Base-by-base conservation (phyloP, 257 asterid species). In the Datura wrightii region DNA sequence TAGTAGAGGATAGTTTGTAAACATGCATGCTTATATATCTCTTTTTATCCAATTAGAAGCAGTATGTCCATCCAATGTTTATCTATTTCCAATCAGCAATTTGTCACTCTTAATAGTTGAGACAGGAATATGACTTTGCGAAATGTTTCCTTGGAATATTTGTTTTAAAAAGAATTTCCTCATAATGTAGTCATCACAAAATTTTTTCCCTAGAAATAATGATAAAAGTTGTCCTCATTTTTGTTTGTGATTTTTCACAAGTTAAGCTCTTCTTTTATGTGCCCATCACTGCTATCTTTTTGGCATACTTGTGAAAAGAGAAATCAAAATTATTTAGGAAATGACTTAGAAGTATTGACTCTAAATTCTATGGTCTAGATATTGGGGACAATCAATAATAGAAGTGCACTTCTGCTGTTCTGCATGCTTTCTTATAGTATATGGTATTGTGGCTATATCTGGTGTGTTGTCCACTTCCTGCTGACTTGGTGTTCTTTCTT, bases 301-400 rank as follows among this genome's bases (percentile, higher is more conserved):
- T 71, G 80, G 80, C n/a, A 71, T 10, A 19, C 39, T 71, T 69
- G 53, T 39, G 56, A 42, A 44, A 71, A 56, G 79, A n/a, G 18
- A 71, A 71, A 44, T n/a, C 56, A 18, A 8, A 46, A n/a, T 44
- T 44, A 18, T 44, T 18, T n/a, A 44, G 79, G 1, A 50, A 71
- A 42, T 44, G 79, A 2, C 56, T 70, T 70, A 70, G 79, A 71
- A 18, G 53, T n/a, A 71, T 19, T 44, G 53, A 70, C 10, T 42
- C 9, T 5, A 44, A 71, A 9, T 44, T 44, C 18, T n/a, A 1
- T 44, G 1, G 56, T 71, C 39, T n/a, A 15, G 46, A 31, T 48
- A 52, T 34, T 78, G 82, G 82, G 63, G 48, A 31, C 15, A 78
- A 78, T 8, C 31, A 15, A 76, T 24, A 46, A 50, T 52, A 52